Base-by-base conservation (phyloP, 139 green algal species). In the Yamagishiella unicocca region DNA sequence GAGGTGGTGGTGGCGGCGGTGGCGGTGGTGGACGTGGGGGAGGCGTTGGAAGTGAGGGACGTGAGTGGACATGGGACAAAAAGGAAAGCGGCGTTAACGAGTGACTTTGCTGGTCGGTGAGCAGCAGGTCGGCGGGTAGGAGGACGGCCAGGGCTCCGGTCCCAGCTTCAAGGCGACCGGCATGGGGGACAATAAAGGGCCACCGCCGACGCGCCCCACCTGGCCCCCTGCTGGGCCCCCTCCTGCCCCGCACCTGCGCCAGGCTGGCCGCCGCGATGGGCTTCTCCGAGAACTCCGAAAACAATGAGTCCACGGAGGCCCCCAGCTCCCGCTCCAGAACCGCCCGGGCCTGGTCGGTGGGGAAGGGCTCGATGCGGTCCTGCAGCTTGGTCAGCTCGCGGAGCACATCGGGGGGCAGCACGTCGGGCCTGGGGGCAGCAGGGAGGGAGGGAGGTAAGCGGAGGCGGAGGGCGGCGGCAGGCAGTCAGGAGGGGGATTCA, bases 261-360 rank as follows among this genome's bases (percentile, higher is more conserved):
- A 99, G 90, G 8, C 93, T 97, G 38, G 97, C 97, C 12, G 95
- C 95, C 6, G 96, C 97, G 6, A 99, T 93, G 10, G 97, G 97
- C 64, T 94, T 62, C 6, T 90, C 89, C 0, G 83, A 91, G 81
- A 99, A 97, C 74, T 98, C 90, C 8, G 87, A 90, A 88, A 99
- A 99, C 2, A 99, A 55, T 17, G 92, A 84, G 19, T 95, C 88
- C 12, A 97, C 76, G 17, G 95, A 90, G 24, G 38, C 66, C 1
- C 97, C 97, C 54, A 99, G 89, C 82, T 98, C 97, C 31, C 90
- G 76, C 68, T 96, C 87, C 0, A 99, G 33, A 24, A 70, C 38
- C 38, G 45, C 38, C 17, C 70, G 38, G 19, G 70, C 77, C 37
- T 84, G 55, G 55, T 74, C 79, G 17, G 62, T 77, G 27, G 61